Evolutionary conservation across 257 asterid species (phyloP).

Genomic region (Penstemon davidsonii): DNA sequence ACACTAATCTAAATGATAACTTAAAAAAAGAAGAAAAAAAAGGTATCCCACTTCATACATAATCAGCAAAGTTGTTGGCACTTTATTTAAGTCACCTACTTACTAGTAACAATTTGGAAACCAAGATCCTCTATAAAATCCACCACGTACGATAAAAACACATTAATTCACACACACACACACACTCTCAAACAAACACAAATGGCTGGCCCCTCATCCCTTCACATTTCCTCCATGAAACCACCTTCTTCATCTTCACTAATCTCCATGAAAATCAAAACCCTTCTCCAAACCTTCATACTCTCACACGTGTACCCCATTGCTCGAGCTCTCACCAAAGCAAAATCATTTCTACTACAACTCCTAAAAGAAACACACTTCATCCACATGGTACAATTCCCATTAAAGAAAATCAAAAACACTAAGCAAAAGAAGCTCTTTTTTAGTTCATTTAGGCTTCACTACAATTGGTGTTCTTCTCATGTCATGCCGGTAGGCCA

Average conservation of each 20-base stretch:
- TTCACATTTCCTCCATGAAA: slow-evolving; percentile 49
- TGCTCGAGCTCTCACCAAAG: slow-evolving; percentile 40
- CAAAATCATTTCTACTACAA: slow-evolving; percentile 51
- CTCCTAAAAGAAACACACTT: slow-evolving; percentile 46
- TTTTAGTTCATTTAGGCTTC: slow-evolving; percentile 74
- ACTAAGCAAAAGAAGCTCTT: slow-evolving; percentile 44
- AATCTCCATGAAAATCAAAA: slow-evolving; percentile 49
- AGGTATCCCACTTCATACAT: slow-evolving; percentile 29
- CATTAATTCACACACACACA: slow-evolving; percentile 22
- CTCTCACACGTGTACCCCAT: slow-evolving; percentile 62
- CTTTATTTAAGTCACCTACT: slow-evolving; percentile 65
- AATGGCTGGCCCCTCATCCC: slow-evolving; percentile 43
- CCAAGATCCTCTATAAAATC: slow-evolving; percentile 62
- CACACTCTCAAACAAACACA: slow-evolving; percentile 15
- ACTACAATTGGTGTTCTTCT: slow-evolving; percentile 89
- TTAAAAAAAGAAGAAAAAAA: slow-evolving; percentile 30
- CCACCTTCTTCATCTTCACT: slow-evolving; percentile 43
- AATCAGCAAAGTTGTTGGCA: slow-evolving; percentile 58
- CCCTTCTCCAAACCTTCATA: slow-evolving; percentile 58
- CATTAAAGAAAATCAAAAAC: slow-evolving; percentile 35
- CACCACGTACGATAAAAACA: slow-evolving; percentile 28
- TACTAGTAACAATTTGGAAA: slow-evolving; percentile 50
- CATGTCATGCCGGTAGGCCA: slow-evolving; percentile 51
- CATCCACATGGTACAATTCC: slow-evolving; percentile 34
- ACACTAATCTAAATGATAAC: slow-evolving; percentile 7